Conservation (phyloP, 371 early-diverging fungal genomes). For the Nematocida minor region DNA sequence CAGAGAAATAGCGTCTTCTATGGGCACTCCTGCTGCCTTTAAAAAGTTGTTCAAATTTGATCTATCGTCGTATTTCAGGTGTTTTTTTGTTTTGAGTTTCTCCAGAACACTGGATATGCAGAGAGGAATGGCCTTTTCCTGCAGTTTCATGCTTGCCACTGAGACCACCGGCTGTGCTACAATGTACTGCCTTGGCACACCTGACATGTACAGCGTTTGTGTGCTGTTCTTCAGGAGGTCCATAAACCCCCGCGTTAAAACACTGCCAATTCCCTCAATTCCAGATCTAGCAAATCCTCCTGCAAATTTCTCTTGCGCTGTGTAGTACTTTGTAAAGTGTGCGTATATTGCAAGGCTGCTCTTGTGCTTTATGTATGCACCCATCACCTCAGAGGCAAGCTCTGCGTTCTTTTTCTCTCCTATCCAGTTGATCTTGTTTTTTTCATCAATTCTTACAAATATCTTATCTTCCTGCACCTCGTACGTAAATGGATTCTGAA, state of each 20-base stretch:
- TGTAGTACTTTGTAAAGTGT: constrained; percentile 59
- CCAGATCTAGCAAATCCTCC: constrained; percentile 21
- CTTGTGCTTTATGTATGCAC: neutral
- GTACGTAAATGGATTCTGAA: neutral
- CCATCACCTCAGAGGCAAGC: neutral
- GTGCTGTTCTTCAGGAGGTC: constrained; percentile 45
- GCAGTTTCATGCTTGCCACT: neutral
- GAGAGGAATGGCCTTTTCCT: constrained; percentile 56
- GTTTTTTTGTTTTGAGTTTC: constrained; percentile 50
- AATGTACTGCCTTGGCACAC: constrained; percentile 5
- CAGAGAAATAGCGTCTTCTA: constrained; percentile 57
- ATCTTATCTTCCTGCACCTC: neutral
- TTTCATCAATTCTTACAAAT: neutral
- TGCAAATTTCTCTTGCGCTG: constrained; percentile 39
- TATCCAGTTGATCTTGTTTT: neutral
- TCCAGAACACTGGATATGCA: constrained; percentile 58
- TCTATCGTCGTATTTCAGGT: constrained; percentile 64
- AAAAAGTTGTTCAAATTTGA: constrained; percentile 59
- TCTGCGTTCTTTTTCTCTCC: neutral
- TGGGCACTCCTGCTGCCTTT: constrained; percentile 58
- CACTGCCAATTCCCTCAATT: constrained; percentile 8
- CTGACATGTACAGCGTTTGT: constrained; percentile 16
- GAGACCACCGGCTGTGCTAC: neutral
- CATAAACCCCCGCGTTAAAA: constrained; percentile 52
- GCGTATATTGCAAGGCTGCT: constrained; percentile 1